Percentiles rank a stretch among this genome's conserved stretches.
These are phyloP conservation scores for Psilocybe subaeruginosa DNA, from an alignment of 768 basidiomycete genomes.

Conservation along the genomic window DNA sequence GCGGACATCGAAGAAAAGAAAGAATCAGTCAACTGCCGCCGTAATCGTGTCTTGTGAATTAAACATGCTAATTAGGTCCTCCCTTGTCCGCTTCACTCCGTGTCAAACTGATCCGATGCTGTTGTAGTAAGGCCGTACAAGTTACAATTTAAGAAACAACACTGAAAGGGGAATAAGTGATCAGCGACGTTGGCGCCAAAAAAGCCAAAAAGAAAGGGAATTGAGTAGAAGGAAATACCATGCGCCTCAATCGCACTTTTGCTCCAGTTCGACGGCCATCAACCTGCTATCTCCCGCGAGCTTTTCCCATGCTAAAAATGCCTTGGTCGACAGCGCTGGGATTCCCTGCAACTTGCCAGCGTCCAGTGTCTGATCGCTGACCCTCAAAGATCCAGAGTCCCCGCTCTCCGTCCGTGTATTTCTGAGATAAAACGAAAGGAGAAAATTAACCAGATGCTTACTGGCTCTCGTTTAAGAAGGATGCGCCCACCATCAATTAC, in stretches of 20 bases:
- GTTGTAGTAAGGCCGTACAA: not conserved
- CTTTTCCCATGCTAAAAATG: slow-evolving; percentile 61
- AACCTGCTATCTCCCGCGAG: slow-evolving; percentile 18
- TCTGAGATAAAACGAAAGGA: slow-evolving; percentile 31
- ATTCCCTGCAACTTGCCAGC: slow-evolving; percentile 46
- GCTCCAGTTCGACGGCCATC: not conserved
- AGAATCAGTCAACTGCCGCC: not conserved
- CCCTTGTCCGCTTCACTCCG: not conserved
- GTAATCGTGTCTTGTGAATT: not conserved
- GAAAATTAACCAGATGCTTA: slow-evolving; percentile 31
- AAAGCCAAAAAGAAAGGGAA: not conserved
- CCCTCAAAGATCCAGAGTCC: slow-evolving; percentile 65
- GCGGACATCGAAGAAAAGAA: not conserved
- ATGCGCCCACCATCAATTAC: slow-evolving; percentile 63
- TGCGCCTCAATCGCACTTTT: too few species aligned
- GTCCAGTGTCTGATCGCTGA: slow-evolving; percentile 49
- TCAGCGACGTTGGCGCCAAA: not conserved
- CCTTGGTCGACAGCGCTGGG: slow-evolving; percentile 44
- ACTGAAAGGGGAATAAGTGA: not conserved
- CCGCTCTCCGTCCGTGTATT: slow-evolving; percentile 38
- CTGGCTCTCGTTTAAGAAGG: slow-evolving; percentile 62
- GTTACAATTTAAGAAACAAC: not conserved
- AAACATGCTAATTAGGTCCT: not conserved
- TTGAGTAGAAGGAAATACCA: not conserved
- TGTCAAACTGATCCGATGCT: not conserved